Conservation (phyloP, 2,329 filamentous ascomycete species). For the Fusarium musae region DNA sequence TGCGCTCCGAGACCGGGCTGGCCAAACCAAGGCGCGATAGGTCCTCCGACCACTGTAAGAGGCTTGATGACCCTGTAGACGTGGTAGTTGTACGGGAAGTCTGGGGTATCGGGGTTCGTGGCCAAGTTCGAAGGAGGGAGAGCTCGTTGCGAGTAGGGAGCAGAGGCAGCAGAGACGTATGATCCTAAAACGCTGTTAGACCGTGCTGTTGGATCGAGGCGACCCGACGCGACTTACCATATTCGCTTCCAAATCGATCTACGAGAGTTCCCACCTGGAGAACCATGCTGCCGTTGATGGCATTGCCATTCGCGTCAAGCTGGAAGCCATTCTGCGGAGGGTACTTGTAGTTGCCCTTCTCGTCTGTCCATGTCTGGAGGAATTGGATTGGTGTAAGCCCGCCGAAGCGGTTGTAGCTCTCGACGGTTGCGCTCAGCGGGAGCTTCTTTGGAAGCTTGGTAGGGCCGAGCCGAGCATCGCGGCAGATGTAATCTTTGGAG, state of each 20-base stretch:
- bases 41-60: constrained; percentile 55
- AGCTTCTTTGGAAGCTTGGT: constrained; percentile 49
- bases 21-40: constrained; percentile 61
- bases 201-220: too few species aligned
- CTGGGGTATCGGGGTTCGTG: constrained; percentile 44
- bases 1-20: constrained; percentile 59
- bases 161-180: constrained; percentile 56
- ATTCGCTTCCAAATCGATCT: constrained; percentile 60
- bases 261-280: constrained; percentile 55
- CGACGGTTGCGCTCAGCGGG: constrained; percentile 46
- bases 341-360: constrained; percentile 48
- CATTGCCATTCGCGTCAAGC: constrained; percentile 46
- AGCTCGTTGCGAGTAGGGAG: constrained; percentile 59
- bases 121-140: constrained; percentile 59
- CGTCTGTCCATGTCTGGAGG: constrained; percentile 49
- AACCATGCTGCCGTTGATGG: constrained; percentile 55
- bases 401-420: constrained; percentile 53
- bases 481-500: constrained; percentile 48
- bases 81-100: constrained; percentile 60
- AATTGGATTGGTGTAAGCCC: constrained; percentile 55
- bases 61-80: constrained; percentile 57
- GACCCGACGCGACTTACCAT: constrained; percentile 43
- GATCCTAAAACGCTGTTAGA: constrained; percentile 32
- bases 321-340: constrained; percentile 55
- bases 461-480: constrained; percentile 53